These are phyloP conservation scores for Pseudophaeomoniella oleicola DNA, from an alignment of 2,329 filamentous ascomycete genomes.

Conservation along the genomic window DNA sequence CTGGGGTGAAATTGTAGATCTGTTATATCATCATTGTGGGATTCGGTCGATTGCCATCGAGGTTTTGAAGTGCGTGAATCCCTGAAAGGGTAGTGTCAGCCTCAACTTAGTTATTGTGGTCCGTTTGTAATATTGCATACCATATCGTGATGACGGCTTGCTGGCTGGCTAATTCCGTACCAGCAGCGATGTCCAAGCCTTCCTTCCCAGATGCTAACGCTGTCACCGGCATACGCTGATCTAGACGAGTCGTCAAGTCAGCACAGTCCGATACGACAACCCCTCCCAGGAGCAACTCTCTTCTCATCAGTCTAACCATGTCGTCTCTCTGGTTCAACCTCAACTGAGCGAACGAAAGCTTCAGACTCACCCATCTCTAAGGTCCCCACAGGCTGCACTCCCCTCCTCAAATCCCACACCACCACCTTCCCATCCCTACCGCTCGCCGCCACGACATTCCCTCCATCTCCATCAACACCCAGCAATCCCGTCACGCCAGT, in stretches of 20 bases:
- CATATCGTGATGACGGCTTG: slow-evolving; percentile 11
- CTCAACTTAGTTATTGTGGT: no score
- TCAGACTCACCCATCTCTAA: slow-evolving; percentile 8
- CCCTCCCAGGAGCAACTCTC: no score
- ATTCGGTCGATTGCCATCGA: slow-evolving; percentile 21
- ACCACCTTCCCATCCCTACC: slow-evolving; percentile 8
- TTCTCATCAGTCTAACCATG: not conserved
- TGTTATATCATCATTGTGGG: slow-evolving; percentile 45
- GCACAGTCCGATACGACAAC: no score
- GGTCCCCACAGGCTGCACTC: slow-evolving; percentile 3
- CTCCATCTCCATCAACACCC: slow-evolving; percentile 5
- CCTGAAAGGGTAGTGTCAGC: no score
- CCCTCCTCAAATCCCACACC: slow-evolving; percentile 10
- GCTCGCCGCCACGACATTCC: slow-evolving; percentile 8
- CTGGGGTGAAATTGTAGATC: slow-evolving; percentile 39
- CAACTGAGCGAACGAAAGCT: not conserved
- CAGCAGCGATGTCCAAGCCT: slow-evolving; percentile 8
- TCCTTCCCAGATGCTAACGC: slow-evolving; percentile 6
- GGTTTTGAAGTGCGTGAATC: slow-evolving; percentile 17
- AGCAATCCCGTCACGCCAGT: slow-evolving; percentile 7
- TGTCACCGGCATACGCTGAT: slow-evolving; percentile 5
- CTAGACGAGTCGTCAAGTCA: slow-evolving; percentile 6
- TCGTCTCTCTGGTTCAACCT: not conserved
- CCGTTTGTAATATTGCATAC: no score
- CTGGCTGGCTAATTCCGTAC: slow-evolving; percentile 6